A percentile compares a stretch with the other conserved stretches of the same genome.
phyloP scores from a whole-genome alignment of 2,329 filamentous ascomycete genomes.

The Phyllosticta citrichinensis region DNA sequence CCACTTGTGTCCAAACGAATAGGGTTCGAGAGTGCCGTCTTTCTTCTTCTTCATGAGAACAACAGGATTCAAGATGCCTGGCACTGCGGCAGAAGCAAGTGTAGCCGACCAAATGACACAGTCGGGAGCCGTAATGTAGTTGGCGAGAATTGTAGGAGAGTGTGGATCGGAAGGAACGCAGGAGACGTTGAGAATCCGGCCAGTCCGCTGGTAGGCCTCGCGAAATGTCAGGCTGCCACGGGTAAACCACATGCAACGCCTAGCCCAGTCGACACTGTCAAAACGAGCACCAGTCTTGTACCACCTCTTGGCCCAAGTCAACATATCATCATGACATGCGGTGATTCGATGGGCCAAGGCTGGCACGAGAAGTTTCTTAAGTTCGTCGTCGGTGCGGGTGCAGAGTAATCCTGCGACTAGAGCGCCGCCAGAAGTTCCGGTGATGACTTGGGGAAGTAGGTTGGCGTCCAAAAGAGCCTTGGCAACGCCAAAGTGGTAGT shows the following conservation, averaged over 20 bases:
- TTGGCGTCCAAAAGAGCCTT: constrained; percentile 81
- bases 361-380: constrained; percentile 75
- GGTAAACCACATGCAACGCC: constrained; percentile 78
- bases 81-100: constrained; percentile 86
- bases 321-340: constrained; percentile 69
- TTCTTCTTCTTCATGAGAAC: constrained; percentile 82
- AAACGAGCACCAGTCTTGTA: constrained; percentile 89
- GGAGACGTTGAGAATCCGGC: constrained; percentile 87
- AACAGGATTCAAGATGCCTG: constrained; percentile 88
- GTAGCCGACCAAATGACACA: constrained; percentile 98
- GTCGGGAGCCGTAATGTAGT: constrained; percentile 89
- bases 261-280: constrained; percentile 86
- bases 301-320: constrained; percentile 73
- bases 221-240: constrained; percentile 86
- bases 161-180: constrained; percentile 95
- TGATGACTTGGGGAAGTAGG: constrained; percentile 85
- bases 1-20: constrained; percentile 98
- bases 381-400: constrained; percentile 83
- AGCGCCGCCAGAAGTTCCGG: constrained; percentile 89
- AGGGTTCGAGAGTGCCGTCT: constrained; percentile 70
- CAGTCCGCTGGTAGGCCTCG: constrained; percentile 88
- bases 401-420: constrained; percentile 78
- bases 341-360: constrained; percentile 77
- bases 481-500: constrained; percentile 91
- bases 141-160: constrained; percentile 82